Evolutionary conservation across 2,329 filamentous ascomycete genomes (phyloP), one percentile per base, ranked within the genome.

Genomic region (Xylariaceae sp.): DNA sequence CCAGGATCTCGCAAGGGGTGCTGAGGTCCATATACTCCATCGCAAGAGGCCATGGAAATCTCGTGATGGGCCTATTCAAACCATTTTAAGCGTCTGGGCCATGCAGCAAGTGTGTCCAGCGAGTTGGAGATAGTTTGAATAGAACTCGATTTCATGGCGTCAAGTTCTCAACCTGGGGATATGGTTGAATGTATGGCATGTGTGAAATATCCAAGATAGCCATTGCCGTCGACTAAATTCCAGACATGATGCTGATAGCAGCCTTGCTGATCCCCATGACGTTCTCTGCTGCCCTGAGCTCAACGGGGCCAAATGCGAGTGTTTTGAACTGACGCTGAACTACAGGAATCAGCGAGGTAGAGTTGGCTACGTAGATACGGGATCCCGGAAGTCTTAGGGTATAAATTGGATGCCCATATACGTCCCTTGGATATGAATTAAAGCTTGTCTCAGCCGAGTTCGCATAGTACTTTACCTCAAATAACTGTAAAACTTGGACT

Each of bases 1-100:
- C 10, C 36, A 11, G 53, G 47, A 35, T 62, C 52, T 1, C 52
- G 46, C 27, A 57, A 59, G 0, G 58, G 60, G 33, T 62, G 61
- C 6, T 47, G 45, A 1, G 53, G 54, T 4, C 58, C 60, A 42
- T 62, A 62, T 5, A 60, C 52, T 6, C 39, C 48, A 4, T 61
- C 51, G 1, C 57, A 57, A 0, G 54, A 47, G 0, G 57, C 60
- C 36, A 58, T 7, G 2, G 58, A 36, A 19, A 60, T 19, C 43
- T 61, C 52, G 7, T 58, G 45, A 14, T 45, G 47, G 1, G 53
- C 41, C 60, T 58, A 61, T 15, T 53, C 22, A 18, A 55, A 60
- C 39, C 60, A 5, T 38, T 31, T 39, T 17, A 17, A 19, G 4
- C 18, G 44, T 10, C 3, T 56, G 44, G 7, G 58, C 14, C 2